These are phyloP conservation scores for Populus alba DNA, from an alignment of 345 rosid species.

Conservation along the genomic window DNA sequence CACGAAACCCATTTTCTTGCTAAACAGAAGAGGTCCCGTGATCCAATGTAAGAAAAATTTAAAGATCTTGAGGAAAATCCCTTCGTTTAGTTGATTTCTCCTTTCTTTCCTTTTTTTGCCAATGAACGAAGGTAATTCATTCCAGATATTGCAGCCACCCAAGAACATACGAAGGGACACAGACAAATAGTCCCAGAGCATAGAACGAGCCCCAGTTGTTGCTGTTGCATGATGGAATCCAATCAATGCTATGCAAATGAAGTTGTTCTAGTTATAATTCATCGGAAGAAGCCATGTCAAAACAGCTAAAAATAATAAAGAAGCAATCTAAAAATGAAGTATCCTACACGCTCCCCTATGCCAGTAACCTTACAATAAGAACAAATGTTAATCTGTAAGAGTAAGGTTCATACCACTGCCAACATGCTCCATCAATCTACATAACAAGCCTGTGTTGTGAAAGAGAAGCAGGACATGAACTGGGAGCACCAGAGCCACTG, in stretches of 20 bases:
- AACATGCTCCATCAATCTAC: slow-evolving; percentile 53
- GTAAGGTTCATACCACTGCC: slow-evolving; percentile 37
- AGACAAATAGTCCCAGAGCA: slow-evolving; percentile 50
- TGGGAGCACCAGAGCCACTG: slow-evolving; percentile 37
- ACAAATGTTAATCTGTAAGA: background rate
- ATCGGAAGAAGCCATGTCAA: too few species aligned
- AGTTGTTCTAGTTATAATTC: background rate
- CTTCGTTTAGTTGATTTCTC: background rate
- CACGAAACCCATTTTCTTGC: background rate
- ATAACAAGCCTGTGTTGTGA: background rate
- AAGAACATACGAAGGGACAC: slow-evolving; percentile 34
- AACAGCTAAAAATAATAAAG: too few species aligned
- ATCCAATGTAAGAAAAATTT: too few species aligned
- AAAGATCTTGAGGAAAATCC: too few species aligned
- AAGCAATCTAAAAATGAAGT: background rate
- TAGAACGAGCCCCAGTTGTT: slow-evolving; percentile 41
- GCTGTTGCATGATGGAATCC: slow-evolving; percentile 15
- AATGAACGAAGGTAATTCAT: slow-evolving; percentile 51
- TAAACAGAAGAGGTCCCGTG: background rate
- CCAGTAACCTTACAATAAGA: background rate
- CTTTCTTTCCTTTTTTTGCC: slow-evolving; percentile 9
- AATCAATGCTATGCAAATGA: background rate
- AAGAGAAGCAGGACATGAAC: slow-evolving; percentile 37
- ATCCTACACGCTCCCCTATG: background rate
- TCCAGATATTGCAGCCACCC: slow-evolving; percentile 53